These are phyloP conservation scores for Boletus sp. DNA, from an alignment of 768 basidiomycete species.

Conservation along the genomic window DNA sequence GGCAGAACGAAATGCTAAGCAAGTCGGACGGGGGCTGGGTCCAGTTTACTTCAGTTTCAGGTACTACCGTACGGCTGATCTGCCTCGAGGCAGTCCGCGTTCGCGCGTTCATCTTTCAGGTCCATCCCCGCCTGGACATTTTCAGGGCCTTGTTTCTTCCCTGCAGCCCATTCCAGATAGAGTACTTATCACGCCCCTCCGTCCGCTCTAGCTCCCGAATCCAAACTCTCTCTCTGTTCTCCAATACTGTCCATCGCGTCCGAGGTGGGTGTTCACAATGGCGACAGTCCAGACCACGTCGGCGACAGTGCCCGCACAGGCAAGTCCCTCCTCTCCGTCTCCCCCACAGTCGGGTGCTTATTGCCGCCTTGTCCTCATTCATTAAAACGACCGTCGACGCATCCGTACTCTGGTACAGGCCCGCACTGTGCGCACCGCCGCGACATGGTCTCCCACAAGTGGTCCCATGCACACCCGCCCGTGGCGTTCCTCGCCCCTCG, in stretches of 20 bases:
- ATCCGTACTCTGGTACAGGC: background rate
- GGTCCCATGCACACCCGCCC: conserved; percentile 21
- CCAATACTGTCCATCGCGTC: background rate
- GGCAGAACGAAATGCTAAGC: no score
- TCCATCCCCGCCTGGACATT: background rate
- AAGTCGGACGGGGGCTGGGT: no score
- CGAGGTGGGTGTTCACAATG: conserved; percentile 3
- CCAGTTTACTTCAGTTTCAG: conserved; percentile 8
- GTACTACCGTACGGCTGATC: conserved; percentile 8
- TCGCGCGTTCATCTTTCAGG: conserved; percentile 22
- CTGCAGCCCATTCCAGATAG: conserved; percentile 3
- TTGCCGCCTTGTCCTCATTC: no score
- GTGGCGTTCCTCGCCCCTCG: conserved; percentile 30
- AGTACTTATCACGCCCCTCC: conserved; percentile 1
- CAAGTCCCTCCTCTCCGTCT: no score
- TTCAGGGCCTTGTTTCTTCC: conserved; percentile 11
- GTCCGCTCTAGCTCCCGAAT: background rate
- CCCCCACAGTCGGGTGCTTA: no score
- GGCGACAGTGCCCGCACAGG: conserved; percentile 5
- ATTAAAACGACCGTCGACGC: background rate
- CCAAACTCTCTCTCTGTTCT: background rate
- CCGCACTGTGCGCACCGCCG: conserved; percentile 14
- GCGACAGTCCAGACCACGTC: conserved; percentile 1
- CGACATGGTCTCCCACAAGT: conserved; percentile 6
- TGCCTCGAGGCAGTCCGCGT: conserved; percentile 16